phyloP scores from a whole-genome alignment of 2,329 filamentous ascomycete species.

The Xylariaceae sp. region DNA sequence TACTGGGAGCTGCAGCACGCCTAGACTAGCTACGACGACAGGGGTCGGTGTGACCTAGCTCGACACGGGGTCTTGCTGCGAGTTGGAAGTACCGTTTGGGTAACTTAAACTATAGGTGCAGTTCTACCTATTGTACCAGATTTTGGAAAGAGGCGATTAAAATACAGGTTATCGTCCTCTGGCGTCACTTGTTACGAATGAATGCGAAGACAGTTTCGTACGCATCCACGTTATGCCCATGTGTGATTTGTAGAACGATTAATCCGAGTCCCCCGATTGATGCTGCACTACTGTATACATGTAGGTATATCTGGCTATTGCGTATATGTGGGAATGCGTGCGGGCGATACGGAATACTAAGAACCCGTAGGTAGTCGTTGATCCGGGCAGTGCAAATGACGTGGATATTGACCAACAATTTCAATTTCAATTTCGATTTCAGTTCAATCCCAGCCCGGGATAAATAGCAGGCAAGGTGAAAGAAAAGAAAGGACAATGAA shows the following conservation, averaged over 20 bases:
- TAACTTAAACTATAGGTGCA: neutral
- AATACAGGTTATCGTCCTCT: neutral
- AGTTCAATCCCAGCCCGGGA: conserved; percentile 19
- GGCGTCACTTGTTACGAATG: conserved; percentile 1
- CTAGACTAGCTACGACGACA: conserved; percentile 24
- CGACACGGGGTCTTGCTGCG: conserved; percentile 20
- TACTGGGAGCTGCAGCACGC: conserved; percentile 21
- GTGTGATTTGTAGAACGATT: conserved; percentile 2
- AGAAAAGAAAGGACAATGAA: neutral
- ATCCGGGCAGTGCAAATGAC: conserved; percentile 27
- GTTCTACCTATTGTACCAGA: neutral
- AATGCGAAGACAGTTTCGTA: neutral
- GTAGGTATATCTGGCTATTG: conserved; percentile 13
- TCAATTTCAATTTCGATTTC: no score
- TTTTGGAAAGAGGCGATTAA: conserved; percentile 5
- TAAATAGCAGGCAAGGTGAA: conserved; percentile 1
- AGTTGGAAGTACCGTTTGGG: conserved; percentile 19
- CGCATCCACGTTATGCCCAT: conserved; percentile 22
- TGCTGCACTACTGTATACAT: conserved; percentile 2
- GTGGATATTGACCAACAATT: conserved; percentile 21
- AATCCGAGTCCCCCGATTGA: conserved; percentile 6
- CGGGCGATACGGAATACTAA: conserved; percentile 15
- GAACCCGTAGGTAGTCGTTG: conserved; percentile 8
- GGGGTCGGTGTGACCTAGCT: conserved; percentile 29
- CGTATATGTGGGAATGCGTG: conserved; percentile 21